Base-by-base conservation (phyloP, 2,329 filamentous ascomycete species). In the Paraphaeosphaeria sporulosa region DNA sequence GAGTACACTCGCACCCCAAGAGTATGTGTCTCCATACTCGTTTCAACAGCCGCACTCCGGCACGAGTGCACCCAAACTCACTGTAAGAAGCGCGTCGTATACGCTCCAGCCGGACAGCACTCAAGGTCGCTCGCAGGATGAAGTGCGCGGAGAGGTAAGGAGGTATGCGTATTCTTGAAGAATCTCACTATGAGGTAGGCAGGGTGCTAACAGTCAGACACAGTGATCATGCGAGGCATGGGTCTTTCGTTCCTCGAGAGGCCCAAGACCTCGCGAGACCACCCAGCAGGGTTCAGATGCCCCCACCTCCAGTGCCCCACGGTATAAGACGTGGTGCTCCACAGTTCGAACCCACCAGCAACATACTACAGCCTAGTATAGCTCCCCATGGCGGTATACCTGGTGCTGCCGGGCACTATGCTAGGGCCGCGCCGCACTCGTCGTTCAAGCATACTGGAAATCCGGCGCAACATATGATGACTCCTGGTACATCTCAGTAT, bases 361-460 rank as follows among this genome's bases (percentile, higher is more conserved):
- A 23, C 13, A 13, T 23, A 9, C 32, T 5, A 12, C 48, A 38
- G 32, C 13, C 32, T 7, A 19, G 30, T 4, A 15, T 30, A 12
- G 2, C 21, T 23, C n/a, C 48, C 17, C 48, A 51, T 23, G 48
- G 19, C 21, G 48, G 48, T 2, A 15, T 51, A 23, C 32, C 48
- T 15, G 48, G 48, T 38, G 19, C 25, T 15, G 48, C 48, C 25
- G 48, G 48, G 4, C 48, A 51, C n/a, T 51, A 51, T 19, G 3
- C 48, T 12, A 38, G 48, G n/a, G 48, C 48, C 9, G 30, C 48
- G 21, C 48, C 48, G n/a, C 48, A 51, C 6, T 23, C 48, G 21
- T 13, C 21, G 15, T 36, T 51, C 32, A 25, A 32, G 2, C 4
- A 38, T n/a, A 23, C n/a, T 9, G 30, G 30, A 2, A 23, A 2